Percentiles rank a stretch among this genome's conserved stretches.
These are phyloP conservation scores for Yamadazyma atlantica DNA, from an alignment of 1,139 yeast species.

Conservation along the genomic window DNA sequence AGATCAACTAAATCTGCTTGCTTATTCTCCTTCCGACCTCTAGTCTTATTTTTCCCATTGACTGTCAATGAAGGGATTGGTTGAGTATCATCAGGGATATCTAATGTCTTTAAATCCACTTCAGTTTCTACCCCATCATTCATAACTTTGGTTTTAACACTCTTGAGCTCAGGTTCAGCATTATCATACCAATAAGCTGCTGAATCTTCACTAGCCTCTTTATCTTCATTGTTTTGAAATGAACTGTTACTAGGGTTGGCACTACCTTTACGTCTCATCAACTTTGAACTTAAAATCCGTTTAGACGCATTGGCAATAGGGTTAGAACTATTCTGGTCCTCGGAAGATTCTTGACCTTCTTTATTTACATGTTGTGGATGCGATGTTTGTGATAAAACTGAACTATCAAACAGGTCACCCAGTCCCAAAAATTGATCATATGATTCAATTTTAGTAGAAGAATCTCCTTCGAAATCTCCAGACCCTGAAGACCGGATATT, in stretches of 20 bases:
- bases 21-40: constrained; percentile 49
- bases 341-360: constrained; percentile 3
- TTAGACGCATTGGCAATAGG: constrained; percentile 39
- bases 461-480: not conserved
- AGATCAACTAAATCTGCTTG: constrained; percentile 45
- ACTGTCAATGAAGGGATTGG: constrained; percentile 35
- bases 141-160: constrained; percentile 22
- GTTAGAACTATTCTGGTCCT: not conserved
- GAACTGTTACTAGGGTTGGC: not conserved
- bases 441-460: not conserved
- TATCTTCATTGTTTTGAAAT: not conserved
- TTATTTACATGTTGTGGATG: constrained; percentile 9
- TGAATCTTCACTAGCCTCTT: not conserved
- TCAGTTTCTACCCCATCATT: constrained; percentile 40
- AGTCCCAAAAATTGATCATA: constrained; percentile 15
- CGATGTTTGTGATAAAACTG: constrained; percentile 22
- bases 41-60: constrained; percentile 36
- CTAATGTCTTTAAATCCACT: constrained; percentile 41
- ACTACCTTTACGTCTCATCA: constrained; percentile 20
- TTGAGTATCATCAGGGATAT: constrained; percentile 42
- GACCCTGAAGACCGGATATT: constrained; percentile 1
- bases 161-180: constrained; percentile 21
- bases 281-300: constrained; percentile 40
- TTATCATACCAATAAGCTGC: constrained; percentile 4
- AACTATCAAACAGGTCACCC: constrained; percentile 18